Evolutionary conservation across 2,329 filamentous ascomycete species (phyloP), one percentile per base, ranked within the genome.

Genomic region (Fusarium tupiense): DNA sequence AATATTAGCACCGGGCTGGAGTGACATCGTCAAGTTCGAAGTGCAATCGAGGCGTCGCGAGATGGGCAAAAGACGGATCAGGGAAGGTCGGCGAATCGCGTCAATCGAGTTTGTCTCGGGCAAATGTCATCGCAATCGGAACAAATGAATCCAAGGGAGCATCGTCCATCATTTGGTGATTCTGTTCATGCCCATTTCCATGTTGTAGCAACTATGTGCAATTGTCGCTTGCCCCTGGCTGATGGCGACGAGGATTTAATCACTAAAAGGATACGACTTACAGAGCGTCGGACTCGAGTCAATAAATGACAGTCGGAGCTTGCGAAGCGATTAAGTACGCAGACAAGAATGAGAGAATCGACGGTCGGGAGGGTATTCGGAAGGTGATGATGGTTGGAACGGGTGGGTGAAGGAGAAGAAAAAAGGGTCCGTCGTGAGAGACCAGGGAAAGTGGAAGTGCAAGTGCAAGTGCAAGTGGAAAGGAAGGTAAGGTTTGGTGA

Each of bases 361-460:
- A 72, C 64, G 65, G 71, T 72, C 74, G 76, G 63, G 49, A 66
- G 53, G 60, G 53, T 66, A 62, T 61, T 76, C 69, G 64, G 71
- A 66, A 46, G 66, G 50, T 56, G 65, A 69, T 56, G 65, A 71
- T 69, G 72, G n/a, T 66, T 72, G 73, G 71, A 74, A 78, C 67
- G 71, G 74, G 68, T 69, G 52, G 66, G 59, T 73, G 73, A 75
- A 75, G 62, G 75, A 74, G 67, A 67, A 64, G 67, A 57, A 73
- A 76, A 76, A 78, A 78, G 72, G 73, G 68, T 73, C 69, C 69
- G 73, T 74, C 73, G 68, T 71, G 52, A 64, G 73, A 68, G 50
- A 69, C 65, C 74, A 69, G 74, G 69, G 68, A 67, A 64, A 75
- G 71, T 68, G 72, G 58, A 65, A 67, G 72, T 73, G 71, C 58